These are phyloP conservation scores for Kluyveromyces marxianus DNA, from an alignment of 1,139 yeast species.

Conservation along the genomic window DNA sequence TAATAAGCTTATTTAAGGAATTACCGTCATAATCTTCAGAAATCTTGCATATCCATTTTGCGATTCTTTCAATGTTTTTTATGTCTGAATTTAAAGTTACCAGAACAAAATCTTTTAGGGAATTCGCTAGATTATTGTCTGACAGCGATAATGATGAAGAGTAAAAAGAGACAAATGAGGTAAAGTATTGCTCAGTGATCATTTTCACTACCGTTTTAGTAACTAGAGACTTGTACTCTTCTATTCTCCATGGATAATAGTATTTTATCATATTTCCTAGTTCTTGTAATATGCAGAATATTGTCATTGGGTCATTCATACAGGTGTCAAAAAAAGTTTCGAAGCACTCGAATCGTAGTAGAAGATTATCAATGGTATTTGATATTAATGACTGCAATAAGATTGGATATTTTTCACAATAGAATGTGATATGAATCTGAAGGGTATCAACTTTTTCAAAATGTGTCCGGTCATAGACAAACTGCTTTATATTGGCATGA, in stretches of 20 bases:
- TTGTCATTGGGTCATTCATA: not conserved
- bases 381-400: not conserved
- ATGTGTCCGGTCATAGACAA: not conserved
- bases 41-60: conserved; percentile 3
- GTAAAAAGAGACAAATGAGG: not conserved
- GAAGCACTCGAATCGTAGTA: not conserved
- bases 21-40: not conserved
- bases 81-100: not conserved
- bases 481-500: not conserved
- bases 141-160: not conserved
- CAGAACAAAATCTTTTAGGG: not conserved
- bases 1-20: not conserved
- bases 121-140: not conserved
- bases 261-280: not conserved
- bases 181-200: not conserved
- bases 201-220: not conserved
- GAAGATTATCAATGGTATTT: not conserved
- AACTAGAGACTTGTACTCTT: not conserved
- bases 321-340: not conserved
- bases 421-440: not conserved
- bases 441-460: not conserved
- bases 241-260: conserved; percentile 1
- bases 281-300: not conserved
- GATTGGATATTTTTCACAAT: not conserved
- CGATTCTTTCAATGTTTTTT: conserved; percentile 1